A percentile compares a stretch with the other conserved stretches of the same genome.
Conservation (phyloP, 306 rosid species). For the Prunus davidiana region DNA sequence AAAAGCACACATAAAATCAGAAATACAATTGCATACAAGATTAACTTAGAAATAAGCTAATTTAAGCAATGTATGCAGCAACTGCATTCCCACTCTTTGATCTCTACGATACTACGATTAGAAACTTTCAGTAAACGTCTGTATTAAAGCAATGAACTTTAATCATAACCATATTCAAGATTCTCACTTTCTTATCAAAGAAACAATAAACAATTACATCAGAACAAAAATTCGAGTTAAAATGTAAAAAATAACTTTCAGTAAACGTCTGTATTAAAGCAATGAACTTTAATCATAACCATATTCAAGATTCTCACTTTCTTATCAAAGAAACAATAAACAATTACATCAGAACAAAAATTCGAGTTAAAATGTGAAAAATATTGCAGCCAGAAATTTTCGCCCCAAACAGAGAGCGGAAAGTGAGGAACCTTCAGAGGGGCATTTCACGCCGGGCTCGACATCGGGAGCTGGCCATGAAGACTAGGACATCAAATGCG, state of each 20-base stretch:
- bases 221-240: neutral
- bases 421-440: constrained; percentile 54
- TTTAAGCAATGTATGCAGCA: neutral
- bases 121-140: neutral
- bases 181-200: neutral
- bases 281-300: no score
- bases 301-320: no score
- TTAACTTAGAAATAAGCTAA: neutral
- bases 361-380: neutral
- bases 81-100: neutral
- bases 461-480: constrained; percentile 51
- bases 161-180: neutral
- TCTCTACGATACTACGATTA: neutral
- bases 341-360: no score
- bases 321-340: no score
- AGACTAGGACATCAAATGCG: constrained; percentile 46
- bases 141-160: neutral
- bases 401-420: neutral
- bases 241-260: no score
- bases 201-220: neutral
- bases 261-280: no score
- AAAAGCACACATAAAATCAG: neutral
- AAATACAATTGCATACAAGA: neutral
- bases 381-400: neutral
- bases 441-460: constrained; percentile 61